A percentile compares a stretch with the other conserved stretches of the same genome.
These are phyloP conservation scores for Martiniozyma asiatica DNA, from an alignment of 1,139 yeast species.

Conservation along the genomic window DNA sequence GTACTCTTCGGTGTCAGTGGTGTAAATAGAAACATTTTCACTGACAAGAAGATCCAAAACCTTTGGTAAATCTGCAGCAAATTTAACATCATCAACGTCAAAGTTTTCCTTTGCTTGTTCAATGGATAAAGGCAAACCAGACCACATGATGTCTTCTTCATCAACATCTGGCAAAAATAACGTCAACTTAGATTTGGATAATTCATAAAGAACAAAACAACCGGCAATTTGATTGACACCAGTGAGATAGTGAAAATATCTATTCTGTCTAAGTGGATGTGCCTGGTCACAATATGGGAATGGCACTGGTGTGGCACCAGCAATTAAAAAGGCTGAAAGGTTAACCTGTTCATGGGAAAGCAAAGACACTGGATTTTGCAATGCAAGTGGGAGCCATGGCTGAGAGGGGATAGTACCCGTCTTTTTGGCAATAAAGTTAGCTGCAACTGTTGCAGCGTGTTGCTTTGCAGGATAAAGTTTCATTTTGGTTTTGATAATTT, in stretches of 20 bases:
- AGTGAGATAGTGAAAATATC: conserved; percentile 77
- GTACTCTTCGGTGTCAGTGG: conserved; percentile 34
- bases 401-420: too few species aligned
- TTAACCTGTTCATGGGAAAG: conserved; percentile 8
- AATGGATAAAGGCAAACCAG: conserved; percentile 69
- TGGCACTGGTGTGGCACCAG: conserved; percentile 51
- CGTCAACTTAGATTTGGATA: conserved; percentile 42
- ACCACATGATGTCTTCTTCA: conserved; percentile 91
- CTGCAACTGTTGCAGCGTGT: conserved; percentile 46
- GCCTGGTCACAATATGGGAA: conserved; percentile 76
- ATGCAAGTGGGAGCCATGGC: too few species aligned
- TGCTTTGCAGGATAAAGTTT: conserved; percentile 75
- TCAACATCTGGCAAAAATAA: conserved; percentile 77
- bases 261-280: conserved; percentile 72
- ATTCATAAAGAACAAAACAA: conserved; percentile 51
- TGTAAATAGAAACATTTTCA: conserved; percentile 19
- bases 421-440: conserved; percentile 27
- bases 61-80: conserved; percentile 22
- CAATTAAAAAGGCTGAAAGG: conserved; percentile 32
- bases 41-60: conserved; percentile 17
- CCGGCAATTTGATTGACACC: conserved; percentile 77
- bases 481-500: too few species aligned
- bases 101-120: conserved; percentile 52
- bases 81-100: conserved; percentile 75
- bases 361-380: too few species aligned